Evolutionary conservation across 2,329 filamentous ascomycete genomes (phyloP), one percentile per base, ranked within the genome.

Genomic region (Curvularia eragrostidis): DNA sequence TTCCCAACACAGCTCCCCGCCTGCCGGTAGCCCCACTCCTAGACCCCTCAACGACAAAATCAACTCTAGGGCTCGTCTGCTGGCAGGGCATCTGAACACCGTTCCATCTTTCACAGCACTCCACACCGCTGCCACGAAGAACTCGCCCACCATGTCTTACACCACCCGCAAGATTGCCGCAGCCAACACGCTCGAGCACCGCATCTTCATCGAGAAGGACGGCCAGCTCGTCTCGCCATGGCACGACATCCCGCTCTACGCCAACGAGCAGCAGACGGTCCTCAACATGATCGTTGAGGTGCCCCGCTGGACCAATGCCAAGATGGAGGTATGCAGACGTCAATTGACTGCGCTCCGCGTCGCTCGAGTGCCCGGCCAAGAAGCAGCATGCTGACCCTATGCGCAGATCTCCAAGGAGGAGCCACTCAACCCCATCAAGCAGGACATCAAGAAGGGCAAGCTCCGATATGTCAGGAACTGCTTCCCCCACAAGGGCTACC

Each of bases 261-360:
- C 94, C 88, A 97, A 99, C 80, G 85, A 91, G 81, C 90, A 97
- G 84, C 88, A 97, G 86, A 96, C 90, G 72, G 84, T 98, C 79
- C 87, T 99, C 77, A 99, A 99, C 89, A 99, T 99, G 95, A 80
- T 99, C 66, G 95, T 99, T 74, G 95, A 99, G 89, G 97, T 99
- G 75, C 95, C 95, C 75, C 90, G 95, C 84, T 99, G 95, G 95
- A 97, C 94, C 84, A 99, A 99, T 83, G 95, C 91, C 75, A 99
- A 99, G 89, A 91, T 96, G 81, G 95, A 99, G 91, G 94, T 97
- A 80, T 69, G 89, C 82, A 57, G 61, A 38, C 47, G 46, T 38
- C 51, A 32, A 62, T 63, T 64, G 61, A 44, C 28, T 48, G 39
- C 41, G 12, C 32, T 23, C 28, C 43, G 18, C 46, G 34, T 41